phyloP scores from a whole-genome alignment of 129 eudicot genomes.

The Lactuca saligna region DNA sequence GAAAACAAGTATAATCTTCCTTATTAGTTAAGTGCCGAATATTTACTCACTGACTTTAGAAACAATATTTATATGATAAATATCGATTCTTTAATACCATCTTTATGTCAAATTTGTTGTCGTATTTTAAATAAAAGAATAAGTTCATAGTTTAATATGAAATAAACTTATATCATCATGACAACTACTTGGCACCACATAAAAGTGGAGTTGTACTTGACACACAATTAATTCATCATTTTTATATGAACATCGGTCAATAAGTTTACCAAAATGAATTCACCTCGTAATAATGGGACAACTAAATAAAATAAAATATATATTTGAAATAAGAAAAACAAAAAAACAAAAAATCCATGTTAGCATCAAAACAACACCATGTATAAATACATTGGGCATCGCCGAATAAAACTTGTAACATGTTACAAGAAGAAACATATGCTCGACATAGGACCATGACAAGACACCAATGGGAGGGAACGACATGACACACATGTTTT shows the following conservation, averaged over 20 bases:
- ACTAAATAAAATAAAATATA: background rate
- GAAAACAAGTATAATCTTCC: background rate
- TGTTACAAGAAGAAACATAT: background rate
- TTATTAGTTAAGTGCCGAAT: too few species aligned
- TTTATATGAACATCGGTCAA: constrained; percentile 1
- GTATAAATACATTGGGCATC: background rate
- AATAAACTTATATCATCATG: constrained; percentile 21
- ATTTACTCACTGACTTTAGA: background rate
- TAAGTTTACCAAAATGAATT: background rate
- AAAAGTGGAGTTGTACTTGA: constrained; percentile 23
- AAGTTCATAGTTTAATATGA: constrained; percentile 25
- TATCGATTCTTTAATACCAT: too few species aligned
- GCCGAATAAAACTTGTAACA: background rate
- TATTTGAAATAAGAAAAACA: too few species aligned
- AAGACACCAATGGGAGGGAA: background rate
- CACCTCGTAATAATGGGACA: background rate
- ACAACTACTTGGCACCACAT: constrained; percentile 29
- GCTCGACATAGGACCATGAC: background rate
- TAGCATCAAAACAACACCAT: background rate
- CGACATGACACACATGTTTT: background rate
- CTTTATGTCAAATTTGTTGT: background rate
- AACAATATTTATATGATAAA: too few species aligned
- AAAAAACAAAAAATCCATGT: background rate
- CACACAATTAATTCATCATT: constrained; percentile 16
- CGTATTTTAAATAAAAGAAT: constrained; percentile 12